Evolutionary conservation across 441 rosid species (phyloP), one percentile per base, ranked within the genome.

Genomic region (Erodium trifolium): DNA sequence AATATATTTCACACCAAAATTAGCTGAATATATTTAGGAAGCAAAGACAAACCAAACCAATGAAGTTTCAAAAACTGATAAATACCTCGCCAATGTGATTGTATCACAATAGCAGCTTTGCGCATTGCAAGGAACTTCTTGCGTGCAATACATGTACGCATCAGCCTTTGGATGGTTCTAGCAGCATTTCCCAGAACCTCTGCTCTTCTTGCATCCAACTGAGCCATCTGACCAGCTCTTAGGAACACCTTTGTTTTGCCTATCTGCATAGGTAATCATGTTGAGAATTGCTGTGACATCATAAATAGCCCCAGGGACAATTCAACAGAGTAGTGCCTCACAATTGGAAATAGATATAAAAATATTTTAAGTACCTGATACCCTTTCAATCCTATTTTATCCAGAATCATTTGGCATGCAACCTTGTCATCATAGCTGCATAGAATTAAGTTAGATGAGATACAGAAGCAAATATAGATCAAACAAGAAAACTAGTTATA

Each of bases 201-300:
- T 69, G 98, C 90, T 85, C 99, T 88, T 84, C 99, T 89, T 66
- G 98, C 89, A 83, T 96, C 99, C 82, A 96, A 79, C 82, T 93
- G 97, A 77, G 99, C 99, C 99, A 96, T 96, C 87, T 96, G 99
- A 68, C 99, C 99, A 67, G 99, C 99, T 81, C 99, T 85, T 16
- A 96, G 90, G 84, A 96, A 96, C 71, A 96, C 89, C 75, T 96
- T 92, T 35, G 85, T 80, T 85, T 93, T 93, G 66, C 99, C 99
- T 75, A 96, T 74, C 99, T 96, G 87, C 82, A 72, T 72, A 78
- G 37, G 60, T 73, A 79, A 68, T 71, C 67, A 68, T 70, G 66
- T 75, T 76, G 43, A 29, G 41, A 63, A 31, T 29, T 63, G 7
- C 37, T 63, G 2, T 63, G 66, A 63, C 14, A n/a, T 63, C 9